A percentile compares a stretch with the other conserved stretches of the same genome.
Conservation (phyloP, 805 yeast genomes). For the Suhomyces canberraensis region DNA sequence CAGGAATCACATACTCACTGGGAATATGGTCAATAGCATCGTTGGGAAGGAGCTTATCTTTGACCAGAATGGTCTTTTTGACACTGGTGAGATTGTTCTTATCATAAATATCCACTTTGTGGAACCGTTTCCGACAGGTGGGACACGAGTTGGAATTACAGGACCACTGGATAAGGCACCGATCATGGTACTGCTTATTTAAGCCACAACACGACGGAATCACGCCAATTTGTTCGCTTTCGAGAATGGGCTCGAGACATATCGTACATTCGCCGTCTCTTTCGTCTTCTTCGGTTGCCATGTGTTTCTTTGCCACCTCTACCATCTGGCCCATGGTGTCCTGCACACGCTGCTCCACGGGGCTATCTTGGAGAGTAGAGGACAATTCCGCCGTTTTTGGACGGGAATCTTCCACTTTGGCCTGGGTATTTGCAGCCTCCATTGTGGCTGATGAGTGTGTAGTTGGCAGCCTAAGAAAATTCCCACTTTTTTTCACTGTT, state of each 20-base stretch:
- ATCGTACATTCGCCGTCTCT: conserved; percentile 50
- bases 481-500: no score
- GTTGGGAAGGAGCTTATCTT: conserved; percentile 31
- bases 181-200: conserved; percentile 43
- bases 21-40: conserved; percentile 40
- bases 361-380: no score
- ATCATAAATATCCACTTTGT: conserved; percentile 32
- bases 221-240: conserved; percentile 7
- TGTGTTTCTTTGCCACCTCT: no score
- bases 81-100: conserved; percentile 9
- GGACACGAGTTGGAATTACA: conserved; percentile 58
- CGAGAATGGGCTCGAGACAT: conserved; percentile 42
- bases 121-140: conserved; percentile 51
- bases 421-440: no score
- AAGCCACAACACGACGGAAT: conserved; percentile 12
- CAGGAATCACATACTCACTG: conserved; percentile 28
- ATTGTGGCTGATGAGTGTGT: no score
- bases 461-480: no score
- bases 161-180: conserved; percentile 59
- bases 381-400: no score
- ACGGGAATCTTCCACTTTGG: no score
- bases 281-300: not conserved
- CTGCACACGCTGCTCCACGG: no score
- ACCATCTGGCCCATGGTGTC: no score
- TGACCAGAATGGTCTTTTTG: conserved; percentile 16